phyloP scores from a whole-genome alignment of 2,329 filamentous ascomycete species.

The Ilyonectria mors-panacis region DNA sequence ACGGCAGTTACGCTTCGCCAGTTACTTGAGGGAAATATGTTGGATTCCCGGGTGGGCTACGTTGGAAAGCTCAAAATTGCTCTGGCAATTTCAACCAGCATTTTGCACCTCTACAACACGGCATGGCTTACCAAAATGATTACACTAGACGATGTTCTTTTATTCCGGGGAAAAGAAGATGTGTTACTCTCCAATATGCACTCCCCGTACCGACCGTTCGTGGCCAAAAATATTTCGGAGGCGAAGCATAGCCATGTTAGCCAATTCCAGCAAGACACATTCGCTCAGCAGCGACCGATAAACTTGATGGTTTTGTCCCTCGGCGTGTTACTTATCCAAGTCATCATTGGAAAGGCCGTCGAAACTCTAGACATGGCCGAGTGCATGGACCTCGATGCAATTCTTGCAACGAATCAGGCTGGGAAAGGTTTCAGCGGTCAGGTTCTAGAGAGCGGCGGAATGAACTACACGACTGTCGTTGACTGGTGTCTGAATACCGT shows the following conservation, averaged over 20 bases:
- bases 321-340: conserved; percentile 10
- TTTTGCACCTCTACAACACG: conserved; percentile 24
- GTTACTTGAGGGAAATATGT: not conserved
- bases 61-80: conserved; percentile 5
- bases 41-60: not conserved
- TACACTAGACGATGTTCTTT: conserved; percentile 24
- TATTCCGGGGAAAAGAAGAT: not conserved
- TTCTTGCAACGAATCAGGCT: not conserved
- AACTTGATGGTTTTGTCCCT: conserved; percentile 11
- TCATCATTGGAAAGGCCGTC: conserved; percentile 9
- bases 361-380: conserved; percentile 5
- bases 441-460: conserved; percentile 8
- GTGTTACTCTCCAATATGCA: not conserved
- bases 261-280: not conserved
- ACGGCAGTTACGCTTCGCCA: conserved; percentile 6
- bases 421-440: not conserved
- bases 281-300: not conserved
- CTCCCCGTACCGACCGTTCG: conserved; percentile 1
- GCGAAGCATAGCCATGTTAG: not conserved
- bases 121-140: conserved; percentile 11
- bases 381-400: not conserved
- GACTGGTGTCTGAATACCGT: conserved; percentile 12
- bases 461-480: conserved; percentile 4
- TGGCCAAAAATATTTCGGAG: not conserved
- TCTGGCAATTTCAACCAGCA: conserved; percentile 1